Evolutionary conservation across 1,139 yeast genomes (phyloP), one percentile per base, ranked within the genome.

Genomic region (Zygosaccharomyces sapae): DNA sequence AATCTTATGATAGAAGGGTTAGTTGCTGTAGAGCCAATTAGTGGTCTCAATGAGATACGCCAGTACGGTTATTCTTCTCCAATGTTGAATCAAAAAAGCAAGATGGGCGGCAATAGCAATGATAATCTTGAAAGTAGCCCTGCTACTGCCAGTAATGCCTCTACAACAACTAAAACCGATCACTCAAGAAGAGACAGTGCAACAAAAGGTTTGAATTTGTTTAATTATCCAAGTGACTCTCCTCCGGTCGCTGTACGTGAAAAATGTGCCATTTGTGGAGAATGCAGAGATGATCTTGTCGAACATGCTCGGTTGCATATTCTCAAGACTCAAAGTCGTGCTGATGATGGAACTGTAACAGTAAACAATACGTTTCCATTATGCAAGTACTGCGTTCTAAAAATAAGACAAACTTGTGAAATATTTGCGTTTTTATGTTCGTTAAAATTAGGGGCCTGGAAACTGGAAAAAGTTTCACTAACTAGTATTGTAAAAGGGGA

Each of bases 201-300:
- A 0, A 56, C 55, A 9, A 59, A 59, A 7, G 60, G 59, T n/a
- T 52, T 68, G 0, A 66, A 61, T 41, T 49, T 72, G 45, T 72
- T 71, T 50, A 65, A 72, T 20, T 72, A 66, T 48, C 76, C 77
- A 3, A 55, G 62, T 4, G 64, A 68, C 43, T 70, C 77, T 5
- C 77, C 79, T 1, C 95, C 95, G 0, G 83, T 86, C 38, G 95
- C 96, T 0, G 76, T 83, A 16, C 71, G 75, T 47, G 80, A 81
- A 2, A 79, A 88, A 3, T 90, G 97, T 68, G 75, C 89, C 6
- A 72, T 89, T 43, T 90, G 97, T 70, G 92, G 89, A 7, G 96
- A 89, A 65, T 62, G 70, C 12, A 74, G 94, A 51, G 76, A 77
- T 58, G 86, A 81, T 56, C 75, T 79, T 50, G 71, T 86, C 52